Evolutionary conservation across 2,329 filamentous ascomycete species (phyloP).

Genomic region (Colletotrichum sp.): DNA sequence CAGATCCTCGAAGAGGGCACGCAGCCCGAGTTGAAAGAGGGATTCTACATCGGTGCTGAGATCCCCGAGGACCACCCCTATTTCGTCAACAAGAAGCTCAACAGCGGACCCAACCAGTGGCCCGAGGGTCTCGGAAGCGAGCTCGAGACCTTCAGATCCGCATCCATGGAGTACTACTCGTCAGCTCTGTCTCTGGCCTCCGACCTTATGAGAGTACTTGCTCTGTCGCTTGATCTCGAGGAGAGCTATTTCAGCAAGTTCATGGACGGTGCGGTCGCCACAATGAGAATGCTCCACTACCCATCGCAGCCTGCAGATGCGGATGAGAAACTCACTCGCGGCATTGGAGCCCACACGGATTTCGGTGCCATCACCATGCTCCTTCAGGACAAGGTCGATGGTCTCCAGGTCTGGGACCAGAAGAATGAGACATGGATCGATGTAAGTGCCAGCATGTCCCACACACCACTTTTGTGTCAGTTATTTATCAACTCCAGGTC

Average conservation of each 20-base stretch:
- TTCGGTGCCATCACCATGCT: constrained; percentile 63
- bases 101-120: constrained; percentile 48
- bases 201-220: constrained; percentile 46
- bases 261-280: constrained; percentile 46
- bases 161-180: constrained; percentile 44
- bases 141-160: constrained; percentile 37
- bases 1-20: constrained; percentile 49
- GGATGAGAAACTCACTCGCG: constrained; percentile 35
- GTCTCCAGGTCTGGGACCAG: constrained; percentile 56
- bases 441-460: constrained; percentile 25
- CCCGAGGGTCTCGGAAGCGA: constrained; percentile 37
- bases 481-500: constrained; percentile 31
- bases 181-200: constrained; percentile 43
- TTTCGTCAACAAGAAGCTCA: constrained; percentile 44
- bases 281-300: constrained; percentile 54
- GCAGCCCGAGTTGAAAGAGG: constrained; percentile 53
- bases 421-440: constrained; percentile 48
- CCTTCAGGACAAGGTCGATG: constrained; percentile 54
- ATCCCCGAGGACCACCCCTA: constrained; percentile 45
- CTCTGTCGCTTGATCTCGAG: constrained; percentile 44
- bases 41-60: constrained; percentile 45
- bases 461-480: background rate
- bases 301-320: constrained; percentile 43
- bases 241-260: constrained; percentile 49
- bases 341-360: constrained; percentile 58